Evolutionary conservation across 306 rosid species (phyloP).

Genomic region (Cucumis cinereus): DNA sequence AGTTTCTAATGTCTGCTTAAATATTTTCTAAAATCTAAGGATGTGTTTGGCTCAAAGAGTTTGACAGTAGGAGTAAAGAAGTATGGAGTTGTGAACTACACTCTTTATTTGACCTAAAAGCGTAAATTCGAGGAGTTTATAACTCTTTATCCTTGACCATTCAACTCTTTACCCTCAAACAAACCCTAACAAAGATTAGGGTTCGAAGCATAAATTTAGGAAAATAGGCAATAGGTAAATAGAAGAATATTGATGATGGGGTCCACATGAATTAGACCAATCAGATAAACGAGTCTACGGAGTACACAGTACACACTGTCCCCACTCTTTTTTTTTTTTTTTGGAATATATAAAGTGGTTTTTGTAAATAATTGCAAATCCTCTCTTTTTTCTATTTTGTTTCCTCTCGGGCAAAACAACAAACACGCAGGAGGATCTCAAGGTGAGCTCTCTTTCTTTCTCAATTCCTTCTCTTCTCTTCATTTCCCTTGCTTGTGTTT

Average conservation of each 20-base stretch:
- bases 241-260: neutral
- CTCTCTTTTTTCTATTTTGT: neutral
- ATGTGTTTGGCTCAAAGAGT: too few species aligned
- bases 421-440: slow-evolving; percentile 11
- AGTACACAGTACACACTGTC: neutral
- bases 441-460: neutral
- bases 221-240: too few species aligned
- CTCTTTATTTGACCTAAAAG: too few species aligned
- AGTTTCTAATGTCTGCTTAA: too few species aligned
- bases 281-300: neutral
- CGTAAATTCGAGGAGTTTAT: too few species aligned
- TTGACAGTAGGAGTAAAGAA: too few species aligned
- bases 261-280: neutral
- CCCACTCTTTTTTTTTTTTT: neutral
- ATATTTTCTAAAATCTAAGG: too few species aligned
- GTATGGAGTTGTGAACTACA: too few species aligned
- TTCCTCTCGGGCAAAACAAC: slow-evolving; percentile 3
- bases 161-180: too few species aligned
- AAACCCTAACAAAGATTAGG: too few species aligned
- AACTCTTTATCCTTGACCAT: too few species aligned
- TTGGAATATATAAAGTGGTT: neutral
- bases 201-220: too few species aligned
- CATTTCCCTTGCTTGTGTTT: neutral
- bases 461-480: neutral
- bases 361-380: slow-evolving; percentile 1